These are phyloP conservation scores for Vinca minor DNA, from an alignment of 257 asterid genomes.

Conservation along the genomic window DNA sequence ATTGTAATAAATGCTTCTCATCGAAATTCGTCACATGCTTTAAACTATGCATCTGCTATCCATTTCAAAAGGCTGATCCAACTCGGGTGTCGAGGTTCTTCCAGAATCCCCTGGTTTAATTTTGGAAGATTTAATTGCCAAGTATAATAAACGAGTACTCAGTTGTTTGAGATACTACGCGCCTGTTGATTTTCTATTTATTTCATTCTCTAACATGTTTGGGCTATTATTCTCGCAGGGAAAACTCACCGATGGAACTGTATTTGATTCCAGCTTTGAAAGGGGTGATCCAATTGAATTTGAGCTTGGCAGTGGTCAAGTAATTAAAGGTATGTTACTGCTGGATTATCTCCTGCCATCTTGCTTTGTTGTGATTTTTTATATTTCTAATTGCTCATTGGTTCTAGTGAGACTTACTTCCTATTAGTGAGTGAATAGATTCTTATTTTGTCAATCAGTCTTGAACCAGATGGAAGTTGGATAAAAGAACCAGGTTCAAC, in stretches of 20 bases:
- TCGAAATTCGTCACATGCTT: not conserved
- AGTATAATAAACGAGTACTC: too few relatives aligned
- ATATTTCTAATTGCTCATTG: too few relatives aligned
- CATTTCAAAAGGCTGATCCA: not conserved
- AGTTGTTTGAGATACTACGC: too few relatives aligned
- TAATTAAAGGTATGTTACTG: constrained; percentile 68
- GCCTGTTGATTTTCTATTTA: too few relatives aligned
- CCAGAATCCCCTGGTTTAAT: too few relatives aligned
- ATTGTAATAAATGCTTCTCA: too few relatives aligned
- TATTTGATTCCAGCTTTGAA: constrained; percentile 90
- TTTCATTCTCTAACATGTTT: not conserved
- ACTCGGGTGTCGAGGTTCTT: too few relatives aligned
- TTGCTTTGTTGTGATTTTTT: not conserved
- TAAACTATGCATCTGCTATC: not conserved
- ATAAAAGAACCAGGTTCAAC: not conserved
- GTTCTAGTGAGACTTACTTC: not conserved
- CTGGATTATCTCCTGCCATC: too few relatives aligned
- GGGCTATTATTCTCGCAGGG: constrained; percentile 48
- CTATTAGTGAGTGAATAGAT: not conserved
- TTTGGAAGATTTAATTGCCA: too few relatives aligned
- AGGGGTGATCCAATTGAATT: constrained; percentile 94
- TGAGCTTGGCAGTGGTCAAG: constrained; percentile 90
- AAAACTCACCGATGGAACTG: constrained; percentile 92
- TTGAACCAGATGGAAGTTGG: not conserved
- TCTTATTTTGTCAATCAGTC: not conserved